A percentile compares a stretch with the other conserved stretches of the same genome.
phyloP scores from a whole-genome alignment of 345 rosid genomes.

The Syzygium aqueum region DNA sequence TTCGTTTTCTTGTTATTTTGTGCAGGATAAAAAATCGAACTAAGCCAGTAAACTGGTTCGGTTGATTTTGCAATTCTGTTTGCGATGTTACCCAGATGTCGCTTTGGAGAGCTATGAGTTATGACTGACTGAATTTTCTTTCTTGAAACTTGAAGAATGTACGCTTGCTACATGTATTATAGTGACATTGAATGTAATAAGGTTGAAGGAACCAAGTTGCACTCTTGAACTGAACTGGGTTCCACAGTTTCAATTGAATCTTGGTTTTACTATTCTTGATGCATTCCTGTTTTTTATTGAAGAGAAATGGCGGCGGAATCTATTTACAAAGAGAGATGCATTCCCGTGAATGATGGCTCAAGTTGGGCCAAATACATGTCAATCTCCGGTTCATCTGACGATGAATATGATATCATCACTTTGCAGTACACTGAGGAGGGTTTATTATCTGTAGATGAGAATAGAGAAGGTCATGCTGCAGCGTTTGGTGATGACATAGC shows the following conservation, averaged over 20 bases:
- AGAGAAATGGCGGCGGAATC: conserved; percentile 93
- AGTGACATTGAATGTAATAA: not conserved
- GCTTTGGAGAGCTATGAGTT: not conserved
- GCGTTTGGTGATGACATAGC: conserved; percentile 99
- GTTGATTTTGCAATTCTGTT: not conserved
- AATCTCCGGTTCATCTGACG: conserved; percentile 78
- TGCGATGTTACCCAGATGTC: not conserved
- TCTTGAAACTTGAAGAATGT: not conserved
- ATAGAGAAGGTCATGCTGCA: conserved; percentile 75
- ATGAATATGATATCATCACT: conserved; percentile 83
- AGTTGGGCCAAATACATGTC: conserved; percentile 99
- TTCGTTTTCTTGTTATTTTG: not conserved
- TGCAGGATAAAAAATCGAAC: not conserved
- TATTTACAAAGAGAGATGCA: conserved; percentile 86
- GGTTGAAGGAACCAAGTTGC: not conserved
- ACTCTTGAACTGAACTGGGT: not conserved
- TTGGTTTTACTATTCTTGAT: conserved; percentile 6
- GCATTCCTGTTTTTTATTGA: conserved; percentile 22
- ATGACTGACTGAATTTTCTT: not conserved
- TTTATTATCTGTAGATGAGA: conserved; percentile 81
- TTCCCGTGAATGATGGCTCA: conserved; percentile 64
- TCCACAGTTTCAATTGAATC: not conserved
- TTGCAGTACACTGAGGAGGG: conserved; percentile 95
- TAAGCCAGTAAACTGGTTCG: not conserved
- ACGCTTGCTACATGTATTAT: not conserved